phyloP scores from a whole-genome alignment of 257 asterid genomes.

The Ligustrum vulgare region DNA sequence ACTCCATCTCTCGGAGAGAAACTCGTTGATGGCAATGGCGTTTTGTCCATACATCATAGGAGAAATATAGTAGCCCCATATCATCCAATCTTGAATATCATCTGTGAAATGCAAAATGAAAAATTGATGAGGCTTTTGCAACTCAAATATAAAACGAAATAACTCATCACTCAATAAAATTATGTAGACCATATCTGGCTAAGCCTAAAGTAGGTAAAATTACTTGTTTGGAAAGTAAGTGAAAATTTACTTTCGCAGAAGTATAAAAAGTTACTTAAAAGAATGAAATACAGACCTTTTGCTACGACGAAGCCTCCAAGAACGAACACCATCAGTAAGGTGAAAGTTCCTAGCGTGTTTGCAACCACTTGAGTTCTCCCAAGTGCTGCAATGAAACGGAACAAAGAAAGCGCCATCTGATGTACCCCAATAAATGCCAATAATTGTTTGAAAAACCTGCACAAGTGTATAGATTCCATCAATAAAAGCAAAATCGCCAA shows the following conservation, averaged over 20 bases:
- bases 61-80: constrained; percentile 34
- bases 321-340: not conserved
- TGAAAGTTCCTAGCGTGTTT: constrained; percentile 21
- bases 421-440: constrained; percentile 12
- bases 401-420: constrained; percentile 22
- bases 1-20: constrained; percentile 40
- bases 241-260: not conserved
- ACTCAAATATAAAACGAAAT: not conserved
- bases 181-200: not conserved
- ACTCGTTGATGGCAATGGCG: constrained; percentile 36
- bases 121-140: not conserved
- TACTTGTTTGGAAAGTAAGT: not conserved
- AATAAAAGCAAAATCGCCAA: not conserved
- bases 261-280: not conserved
- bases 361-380: constrained; percentile 23
- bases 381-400: constrained; percentile 23
- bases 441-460: constrained; percentile 19
- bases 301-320: constrained; percentile 21
- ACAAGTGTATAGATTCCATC: too few species aligned
- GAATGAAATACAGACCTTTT: constrained; percentile 3
- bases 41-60: constrained; percentile 45
- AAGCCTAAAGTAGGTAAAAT: not conserved
- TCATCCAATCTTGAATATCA: constrained; percentile 39
- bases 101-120: constrained; percentile 11
- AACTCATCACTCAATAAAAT: not conserved